Base-by-base conservation (phyloP, 139 green algal genomes). In the Auxenochlorella pyrenoidosa region DNA sequence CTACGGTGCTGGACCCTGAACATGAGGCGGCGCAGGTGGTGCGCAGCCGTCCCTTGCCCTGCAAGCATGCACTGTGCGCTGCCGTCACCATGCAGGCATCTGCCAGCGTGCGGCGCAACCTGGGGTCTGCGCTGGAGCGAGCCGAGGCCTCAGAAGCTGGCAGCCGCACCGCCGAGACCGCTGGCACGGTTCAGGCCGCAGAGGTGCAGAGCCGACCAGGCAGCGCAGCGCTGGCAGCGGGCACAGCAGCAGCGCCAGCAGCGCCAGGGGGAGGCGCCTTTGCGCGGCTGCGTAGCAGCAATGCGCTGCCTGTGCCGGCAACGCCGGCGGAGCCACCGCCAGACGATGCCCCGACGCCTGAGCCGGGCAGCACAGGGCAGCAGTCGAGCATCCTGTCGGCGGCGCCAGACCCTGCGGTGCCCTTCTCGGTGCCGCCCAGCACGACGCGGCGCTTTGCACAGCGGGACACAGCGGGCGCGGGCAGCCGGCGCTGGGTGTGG, bases 41-140 rank as follows among this genome's bases (percentile, higher is more conserved):
- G 59, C n/a, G n/a, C n/a, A n/a, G n/a, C n/a, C n/a, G n/a, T n/a
- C n/a, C n/a, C n/a, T n/a, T n/a, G n/a, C n/a, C n/a, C n/a, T n/a
- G n/a, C n/a, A n/a, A n/a, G n/a, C n/a, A n/a, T n/a, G n/a, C n/a
- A n/a, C n/a, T n/a, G n/a, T n/a, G n/a, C n/a, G n/a, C n/a, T 68
- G 59, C 59, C 19, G 59, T 3, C 2, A 1, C 26, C 59, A 3
- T 65, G 80, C 80, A 76, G 73, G 44, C 40, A 38, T 83, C 44
- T 66, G 75, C 41, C 84, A 83, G 84, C 34, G 84, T 88, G 84
- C 73, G 75, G 75, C 84, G 84, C 73, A 78, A 88, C 84, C 84
- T 88, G 58, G 84, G 84, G 16, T 84, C 84, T 5, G 84, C 75
- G 0, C 30, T 88, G 19, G 73, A 83, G 59, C 54, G 60, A 0